Base-by-base conservation (phyloP, 2,329 filamentous ascomycete genomes). In the Metarhizium robertsii region DNA sequence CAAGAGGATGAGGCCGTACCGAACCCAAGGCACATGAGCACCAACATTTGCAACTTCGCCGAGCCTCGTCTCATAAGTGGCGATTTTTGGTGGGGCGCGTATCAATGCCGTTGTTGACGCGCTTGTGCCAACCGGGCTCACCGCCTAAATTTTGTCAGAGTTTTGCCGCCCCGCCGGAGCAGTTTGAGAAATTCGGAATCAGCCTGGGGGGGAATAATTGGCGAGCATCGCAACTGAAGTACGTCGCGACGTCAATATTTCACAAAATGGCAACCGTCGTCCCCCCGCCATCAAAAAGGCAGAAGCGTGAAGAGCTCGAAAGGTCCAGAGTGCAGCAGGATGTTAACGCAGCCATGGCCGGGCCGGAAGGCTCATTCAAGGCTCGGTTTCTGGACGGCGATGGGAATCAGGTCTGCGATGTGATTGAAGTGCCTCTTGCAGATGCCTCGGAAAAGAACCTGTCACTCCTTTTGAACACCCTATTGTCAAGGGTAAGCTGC, bases 371-470 rank as follows among this genome's bases (percentile, higher is more conserved):
- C 61, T 90, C 85, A 58, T 84, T 95, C 67, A 87, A 90, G 70
- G 85, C 95, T 50, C 88, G 92, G 61, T 96, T 97, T 71, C 80
- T 90, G 66, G 91, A 97, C 69, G 84, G 88, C 59, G 81, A 88
- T 79, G 74, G 83, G 77, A 69, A 90, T 79, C 73, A 90, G 79
- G 63, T 86, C 79, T 69, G 86, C 76, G 70, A 90, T 81, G 70
- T 87, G 74, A 68, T 86, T 51, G 79, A 86, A 63, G 86, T 96
- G 46, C 86, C 90, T 13, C 81, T 96, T 36, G 87, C 86, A 56
- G 88, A 96, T 74, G 88, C 92, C 2, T 87, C 83, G 7, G 89
- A 94, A 59, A 92, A 90, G 75, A 96, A 96, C 63, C 80, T 97
- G 3, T 92, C 94, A 53, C 80, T 92, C 10, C 78, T 96, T 0